phyloP scores from a whole-genome alignment of 129 eudicot species.

The Mikania micrantha region DNA sequence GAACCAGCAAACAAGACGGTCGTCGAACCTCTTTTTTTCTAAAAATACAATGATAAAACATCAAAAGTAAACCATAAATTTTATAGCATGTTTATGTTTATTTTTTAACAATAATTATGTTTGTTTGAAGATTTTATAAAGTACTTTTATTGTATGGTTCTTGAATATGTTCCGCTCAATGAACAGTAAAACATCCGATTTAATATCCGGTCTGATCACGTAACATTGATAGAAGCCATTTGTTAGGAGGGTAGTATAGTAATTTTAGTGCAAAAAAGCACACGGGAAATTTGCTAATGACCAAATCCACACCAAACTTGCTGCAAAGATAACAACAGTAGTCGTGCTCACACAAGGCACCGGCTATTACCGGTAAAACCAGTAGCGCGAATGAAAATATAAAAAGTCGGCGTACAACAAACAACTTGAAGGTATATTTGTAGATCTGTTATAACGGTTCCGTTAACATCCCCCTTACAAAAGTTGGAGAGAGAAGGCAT shows the following conservation, averaged over 20 bases:
- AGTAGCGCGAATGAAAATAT: slow-evolving; percentile 6
- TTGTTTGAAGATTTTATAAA: no score
- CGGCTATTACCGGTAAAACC: slow-evolving; percentile 35
- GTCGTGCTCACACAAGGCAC: slow-evolving; percentile 16
- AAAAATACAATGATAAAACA: no score
- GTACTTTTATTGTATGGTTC: no score
- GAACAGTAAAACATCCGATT: no score
- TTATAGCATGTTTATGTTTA: no score
- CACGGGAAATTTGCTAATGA: slow-evolving; percentile 26
- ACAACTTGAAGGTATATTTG: slow-evolving; percentile 10
- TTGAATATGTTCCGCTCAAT: no score
- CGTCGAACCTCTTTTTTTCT: no score
- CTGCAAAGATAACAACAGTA: slow-evolving; percentile 19
- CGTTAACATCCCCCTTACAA: slow-evolving; percentile 25
- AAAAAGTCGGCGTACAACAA: slow-evolving; percentile 27
- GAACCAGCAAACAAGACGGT: no score
- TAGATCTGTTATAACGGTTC: slow-evolving; percentile 48
- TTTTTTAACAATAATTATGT: no score
- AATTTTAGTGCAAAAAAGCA: not conserved
- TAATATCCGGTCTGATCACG: no score
- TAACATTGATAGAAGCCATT: no score
- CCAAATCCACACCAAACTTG: slow-evolving; percentile 36
- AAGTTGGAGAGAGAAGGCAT: slow-evolving; percentile 20
- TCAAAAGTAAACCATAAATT: no score
- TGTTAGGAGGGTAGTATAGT: not conserved